These are phyloP conservation scores for Hymenoscyphus scutula DNA, from an alignment of 2,329 filamentous ascomycete genomes.

Conservation along the genomic window DNA sequence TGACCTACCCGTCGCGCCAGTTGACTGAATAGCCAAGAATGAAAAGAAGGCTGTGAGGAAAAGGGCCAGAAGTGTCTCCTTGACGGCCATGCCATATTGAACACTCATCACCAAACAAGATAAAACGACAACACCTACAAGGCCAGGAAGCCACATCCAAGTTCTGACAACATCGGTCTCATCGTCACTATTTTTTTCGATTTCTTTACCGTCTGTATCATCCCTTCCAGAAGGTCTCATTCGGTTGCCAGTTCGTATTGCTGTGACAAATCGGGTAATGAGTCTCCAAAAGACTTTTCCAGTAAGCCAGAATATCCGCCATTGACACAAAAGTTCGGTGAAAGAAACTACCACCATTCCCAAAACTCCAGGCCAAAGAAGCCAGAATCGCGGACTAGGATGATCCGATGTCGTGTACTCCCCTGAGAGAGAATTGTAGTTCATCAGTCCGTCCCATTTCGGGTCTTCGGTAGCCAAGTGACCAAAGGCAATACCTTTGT, in stretches of 20 bases:
- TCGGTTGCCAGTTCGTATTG: background rate
- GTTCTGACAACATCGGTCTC: background rate
- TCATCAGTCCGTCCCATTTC: constrained; percentile 43
- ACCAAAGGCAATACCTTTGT: constrained; percentile 40
- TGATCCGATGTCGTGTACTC: constrained; percentile 35
- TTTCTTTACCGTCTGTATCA: background rate
- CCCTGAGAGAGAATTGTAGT: constrained; percentile 43
- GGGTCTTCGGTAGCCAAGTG: constrained; percentile 23
- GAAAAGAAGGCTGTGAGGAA: constrained; percentile 5
- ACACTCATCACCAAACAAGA: constrained; percentile 6
- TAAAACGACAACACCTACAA: background rate
- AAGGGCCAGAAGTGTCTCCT: constrained; percentile 3
- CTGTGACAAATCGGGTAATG: background rate
- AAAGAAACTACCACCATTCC: constrained; percentile 8
- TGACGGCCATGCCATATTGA: constrained; percentile 6
- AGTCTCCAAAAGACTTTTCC: constrained; percentile 2
- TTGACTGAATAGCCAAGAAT: constrained; percentile 7
- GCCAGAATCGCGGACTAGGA: constrained; percentile 51
- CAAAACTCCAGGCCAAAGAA: constrained; percentile 44
- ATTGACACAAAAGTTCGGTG: constrained; percentile 1
- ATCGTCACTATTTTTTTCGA: background rate
- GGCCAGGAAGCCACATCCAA: constrained; percentile 8
- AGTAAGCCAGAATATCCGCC: constrained; percentile 6
- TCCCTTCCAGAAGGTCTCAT: background rate
- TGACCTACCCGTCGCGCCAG: constrained; percentile 6